Evolutionary conservation across 129 eudicot genomes (phyloP).

Genomic region (Chrysanthemum lavandulifolium): DNA sequence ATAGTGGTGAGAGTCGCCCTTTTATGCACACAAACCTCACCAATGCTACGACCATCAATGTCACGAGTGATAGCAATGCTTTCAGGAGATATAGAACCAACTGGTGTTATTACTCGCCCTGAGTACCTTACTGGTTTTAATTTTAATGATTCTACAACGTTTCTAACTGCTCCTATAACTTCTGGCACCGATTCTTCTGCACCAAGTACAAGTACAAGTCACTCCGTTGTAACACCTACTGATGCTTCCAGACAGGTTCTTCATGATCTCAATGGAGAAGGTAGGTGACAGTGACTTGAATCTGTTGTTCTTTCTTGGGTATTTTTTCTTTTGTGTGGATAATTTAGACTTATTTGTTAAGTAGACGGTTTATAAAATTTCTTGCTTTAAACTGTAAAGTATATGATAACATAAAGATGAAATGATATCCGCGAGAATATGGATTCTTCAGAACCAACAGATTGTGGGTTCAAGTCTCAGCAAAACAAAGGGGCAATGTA

Average conservation of each 20-base stretch:
- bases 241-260: constrained; percentile 24
- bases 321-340: too few relatives aligned
- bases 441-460: too few relatives aligned
- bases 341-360: too few relatives aligned
- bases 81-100: constrained; percentile 59
- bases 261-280: constrained; percentile 32
- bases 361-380: too few relatives aligned
- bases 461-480: too few relatives aligned
- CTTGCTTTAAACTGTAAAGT: too few relatives aligned
- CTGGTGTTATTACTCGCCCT: constrained; percentile 46
- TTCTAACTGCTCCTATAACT: constrained; percentile 18
- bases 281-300: constrained; percentile 6
- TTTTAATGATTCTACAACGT: constrained; percentile 47
- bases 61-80: constrained; percentile 85
- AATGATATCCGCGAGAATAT: too few relatives aligned
- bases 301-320: too few relatives aligned
- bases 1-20: constrained; percentile 52
- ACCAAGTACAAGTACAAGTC: constrained; percentile 1
- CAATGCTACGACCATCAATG: constrained; percentile 68
- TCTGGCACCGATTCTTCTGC: constrained; percentile 6
- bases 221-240: constrained; percentile 6
- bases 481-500: too few relatives aligned
- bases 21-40: constrained; percentile 77
- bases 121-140: constrained; percentile 61
- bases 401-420: too few relatives aligned